Base-by-base conservation (phyloP, 345 rosid species). In the Melaleuca quinquenervia region DNA sequence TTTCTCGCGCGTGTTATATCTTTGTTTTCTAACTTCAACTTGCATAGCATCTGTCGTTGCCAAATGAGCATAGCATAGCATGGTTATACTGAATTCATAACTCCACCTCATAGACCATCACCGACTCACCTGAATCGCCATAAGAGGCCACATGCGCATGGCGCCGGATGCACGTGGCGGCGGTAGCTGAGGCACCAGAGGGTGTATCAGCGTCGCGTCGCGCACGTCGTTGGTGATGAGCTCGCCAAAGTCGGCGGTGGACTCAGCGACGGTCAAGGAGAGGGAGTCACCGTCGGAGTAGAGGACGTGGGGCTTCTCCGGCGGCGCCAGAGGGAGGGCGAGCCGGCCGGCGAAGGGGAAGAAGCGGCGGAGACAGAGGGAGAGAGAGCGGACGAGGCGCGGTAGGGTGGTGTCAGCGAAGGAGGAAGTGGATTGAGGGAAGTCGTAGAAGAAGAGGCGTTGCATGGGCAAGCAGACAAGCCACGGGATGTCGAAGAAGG, bases 331-430 rank as follows among this genome's bases (percentile, higher is more conserved):
- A 5, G 92, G 92, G 85, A 70, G 82, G 14, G 44, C 45, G 11
- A 91, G 86, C 64, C 26, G 70, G 78, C 84, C 88, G n/a, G 90
- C 87, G 13, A 90, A 84, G 14, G 94, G 95, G 87, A 87, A 93
- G 85, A 92, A 93, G 20, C 75, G 90, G 45, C 74, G 89, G 54
- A 92, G 95, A 83, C 92, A 85, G 44, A 84, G 49, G 51, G 91
- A 91, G 41, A 94, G 93, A 62, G 94, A 90, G 80, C 86, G 89
- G 82, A 87, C 89, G 49, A 93, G 93, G 86, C 45, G 74, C 11
- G 95, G 94, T 18, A 94, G 32, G 64, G 84, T 62, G 82, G 87
- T 78, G 49, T 82, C 55, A 24, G 78, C 85, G 82, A 94, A 91
- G 52, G 85, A 49, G 7, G 52, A 36, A 12, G 90, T 85, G 51